Base-by-base conservation (phyloP, 345 rosid genomes). In the Aquilaria sinensis region DNA sequence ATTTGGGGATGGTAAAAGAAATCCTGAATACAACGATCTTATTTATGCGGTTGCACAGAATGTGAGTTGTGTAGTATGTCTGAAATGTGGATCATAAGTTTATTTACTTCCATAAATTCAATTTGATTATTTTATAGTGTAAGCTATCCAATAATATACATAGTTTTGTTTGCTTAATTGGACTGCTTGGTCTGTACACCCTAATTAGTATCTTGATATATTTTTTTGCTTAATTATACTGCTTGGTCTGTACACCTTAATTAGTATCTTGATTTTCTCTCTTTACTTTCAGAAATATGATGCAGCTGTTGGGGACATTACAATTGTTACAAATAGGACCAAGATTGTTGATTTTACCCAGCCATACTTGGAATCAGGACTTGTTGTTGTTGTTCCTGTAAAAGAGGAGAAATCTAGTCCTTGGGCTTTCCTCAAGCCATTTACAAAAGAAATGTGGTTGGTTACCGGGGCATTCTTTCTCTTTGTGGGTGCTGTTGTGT, bases 401-500 rank as follows among this genome's bases (percentile, higher is more conserved):
- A 87, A 82, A 78, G 67, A 80, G 62, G 71, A n/a, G 43, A 88
- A 86, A 70, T 73, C 87, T 58, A 88, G 84, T 73, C 86, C 97
- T 9, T 93, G 99, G 99, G 88, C 99, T 30, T 93, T 93, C 81
- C 90, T 90, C 64, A 82, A 85, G 75, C 98, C 98, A 64, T 93
- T 93, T 73, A 77, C 95, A 1, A 1, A 74, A 31, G 78, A 78
- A 61, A 94, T 94, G 99, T 93, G 99, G 97, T 77, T 72, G 6
- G 95, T 94, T 68, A 94, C 97, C 0, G 96, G 76, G 14, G 82
- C 65, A 48, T 81, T 86, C 75, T 94, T 94, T 74, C 92, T 90
- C 67, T 77, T 76, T 1, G 96, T 94, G 56, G 97, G 99, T 72
- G 85, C 85, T 47, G 92, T 90, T 30, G 89, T 94, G 61, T 94